Evolutionary conservation across 2,329 filamentous ascomycete species (phyloP).

Genomic region (Ophiocordyceps robertsii): DNA sequence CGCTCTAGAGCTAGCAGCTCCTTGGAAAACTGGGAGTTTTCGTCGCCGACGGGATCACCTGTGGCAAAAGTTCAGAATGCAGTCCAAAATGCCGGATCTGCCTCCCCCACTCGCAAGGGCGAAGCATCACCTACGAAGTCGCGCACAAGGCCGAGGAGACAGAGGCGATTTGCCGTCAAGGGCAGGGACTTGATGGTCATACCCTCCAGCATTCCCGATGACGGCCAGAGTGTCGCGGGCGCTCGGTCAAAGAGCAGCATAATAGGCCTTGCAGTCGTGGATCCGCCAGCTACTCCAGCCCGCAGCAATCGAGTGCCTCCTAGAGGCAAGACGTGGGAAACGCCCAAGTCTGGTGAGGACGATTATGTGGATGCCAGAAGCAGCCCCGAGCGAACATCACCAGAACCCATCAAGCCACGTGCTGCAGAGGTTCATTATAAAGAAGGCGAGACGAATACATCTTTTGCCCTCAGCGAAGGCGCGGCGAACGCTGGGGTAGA

Average conservation of each 20-base stretch:
- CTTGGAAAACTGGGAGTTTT: constrained; percentile 37
- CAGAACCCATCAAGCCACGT: neutral
- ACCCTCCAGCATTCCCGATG: constrained; percentile 13
- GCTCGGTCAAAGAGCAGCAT: neutral
- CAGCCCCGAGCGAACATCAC: constrained; percentile 21
- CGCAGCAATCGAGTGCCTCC: constrained; percentile 4
- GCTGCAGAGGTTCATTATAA: neutral
- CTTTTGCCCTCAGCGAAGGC: constrained; percentile 27
- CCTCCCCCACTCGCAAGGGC: constrained; percentile 4
- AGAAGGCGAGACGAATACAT: constrained; percentile 12
- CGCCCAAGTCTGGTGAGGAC: constrained; percentile 30
- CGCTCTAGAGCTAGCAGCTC: constrained; percentile 23
- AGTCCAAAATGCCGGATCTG: constrained; percentile 5
- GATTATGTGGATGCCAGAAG: constrained; percentile 35
- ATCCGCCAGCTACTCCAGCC: constrained; percentile 7
- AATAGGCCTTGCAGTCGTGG: neutral
- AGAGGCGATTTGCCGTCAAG: constrained; percentile 1
- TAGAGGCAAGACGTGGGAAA: constrained; percentile 13
- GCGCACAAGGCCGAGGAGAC: constrained; percentile 6
- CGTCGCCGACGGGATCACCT: constrained; percentile 43
- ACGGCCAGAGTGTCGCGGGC: constrained; percentile 7
- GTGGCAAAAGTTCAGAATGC: constrained; percentile 15
- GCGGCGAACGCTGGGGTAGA: constrained; percentile 34
- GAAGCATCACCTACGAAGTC: constrained; percentile 5
- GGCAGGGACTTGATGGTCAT: constrained; percentile 5